Percentiles rank a stretch among this genome's conserved stretches.
These are phyloP conservation scores for Lipomyces yamanashiensis DNA, from an alignment of 805 yeast genomes.

Conservation along the genomic window DNA sequence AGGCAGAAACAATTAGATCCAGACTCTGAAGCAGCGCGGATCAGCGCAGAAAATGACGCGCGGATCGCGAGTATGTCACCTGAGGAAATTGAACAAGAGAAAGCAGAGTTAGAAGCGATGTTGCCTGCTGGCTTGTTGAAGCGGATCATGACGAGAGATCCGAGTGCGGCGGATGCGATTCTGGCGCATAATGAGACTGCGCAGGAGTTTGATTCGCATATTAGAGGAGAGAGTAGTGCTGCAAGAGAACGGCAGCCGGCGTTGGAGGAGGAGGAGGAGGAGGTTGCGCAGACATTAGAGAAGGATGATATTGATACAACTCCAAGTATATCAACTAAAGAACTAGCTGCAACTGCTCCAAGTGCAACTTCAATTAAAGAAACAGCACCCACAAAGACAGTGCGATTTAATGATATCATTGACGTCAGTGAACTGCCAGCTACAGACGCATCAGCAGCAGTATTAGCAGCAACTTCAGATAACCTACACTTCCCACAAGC, in stretches of 20 bases:
- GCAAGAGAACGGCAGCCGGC: constrained; percentile 5
- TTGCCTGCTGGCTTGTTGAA: constrained; percentile 30
- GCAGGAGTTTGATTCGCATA: neutral
- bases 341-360: neutral
- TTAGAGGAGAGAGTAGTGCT: neutral
- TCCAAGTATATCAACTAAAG: neutral
- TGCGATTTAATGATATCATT: too few relatives aligned
- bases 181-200: neutral
- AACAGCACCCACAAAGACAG: neutral
- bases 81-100: constrained; percentile 34
- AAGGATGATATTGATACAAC: neutral
- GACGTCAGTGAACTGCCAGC: too few relatives aligned
- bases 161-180: constrained; percentile 22
- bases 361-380: neutral
- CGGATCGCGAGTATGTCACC: constrained; percentile 32
- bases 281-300: neutral
- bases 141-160: constrained; percentile 24
- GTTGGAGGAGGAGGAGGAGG: constrained; percentile 15
- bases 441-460: too few relatives aligned
- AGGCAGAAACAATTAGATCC: neutral
- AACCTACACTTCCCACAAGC: constrained; percentile 33
- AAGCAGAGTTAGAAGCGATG: constrained; percentile 24
- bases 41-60: constrained; percentile 31
- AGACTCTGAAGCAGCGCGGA: constrained; percentile 25
- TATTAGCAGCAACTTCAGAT: too few relatives aligned